Evolutionary conservation across 331 rosid species (phyloP), one percentile per base, ranked within the genome.

Genomic region (Quercus lobata): DNA sequence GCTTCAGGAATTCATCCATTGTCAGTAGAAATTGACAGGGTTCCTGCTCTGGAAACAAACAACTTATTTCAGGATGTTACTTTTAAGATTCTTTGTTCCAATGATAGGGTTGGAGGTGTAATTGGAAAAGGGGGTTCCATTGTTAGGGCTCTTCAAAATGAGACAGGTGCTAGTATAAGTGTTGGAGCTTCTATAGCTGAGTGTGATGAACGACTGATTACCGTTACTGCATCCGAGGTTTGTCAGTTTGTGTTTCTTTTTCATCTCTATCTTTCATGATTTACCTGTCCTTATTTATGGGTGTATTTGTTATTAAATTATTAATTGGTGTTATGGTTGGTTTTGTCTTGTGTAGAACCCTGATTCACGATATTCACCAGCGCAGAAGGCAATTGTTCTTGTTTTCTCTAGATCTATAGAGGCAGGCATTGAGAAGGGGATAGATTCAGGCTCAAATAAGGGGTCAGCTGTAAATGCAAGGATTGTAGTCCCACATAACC

Each of bases 71-170:
- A 88, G 78, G 98, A 96, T 73, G 87, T 96, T 86, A 83, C 78
- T 76, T 96, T 93, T 79, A 90, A 81, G 86, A 86, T 96, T 79
- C 92, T 96, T 79, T 96, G 98, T 80, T 62, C 94, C 73, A 93
- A 80, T 77, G 94, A 91, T 83, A 89, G 83, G 88, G 89, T 90
- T 81, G 99, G 99, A 69, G 98, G 96, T 81, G 87, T 96, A 49
- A 96, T 96, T 90, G 99, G 99, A 69, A 93, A 90, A 84, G 97
- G 97, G 34, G 99, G 98, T 62, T 71, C 83, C 76, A 89, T 96
- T 83, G 80, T 96, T 62, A 91, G 80, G 89, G 90, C 91, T 70
- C 91, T 96, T 79, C 97, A 96, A 84, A 91, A 83, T 84, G 99
- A 96, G 84, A 90, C 99, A 14, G 98, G 98, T 83, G 94, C 99